phyloP scores from a whole-genome alignment of 768 basidiomycete species.

The Mycena belliarum region DNA sequence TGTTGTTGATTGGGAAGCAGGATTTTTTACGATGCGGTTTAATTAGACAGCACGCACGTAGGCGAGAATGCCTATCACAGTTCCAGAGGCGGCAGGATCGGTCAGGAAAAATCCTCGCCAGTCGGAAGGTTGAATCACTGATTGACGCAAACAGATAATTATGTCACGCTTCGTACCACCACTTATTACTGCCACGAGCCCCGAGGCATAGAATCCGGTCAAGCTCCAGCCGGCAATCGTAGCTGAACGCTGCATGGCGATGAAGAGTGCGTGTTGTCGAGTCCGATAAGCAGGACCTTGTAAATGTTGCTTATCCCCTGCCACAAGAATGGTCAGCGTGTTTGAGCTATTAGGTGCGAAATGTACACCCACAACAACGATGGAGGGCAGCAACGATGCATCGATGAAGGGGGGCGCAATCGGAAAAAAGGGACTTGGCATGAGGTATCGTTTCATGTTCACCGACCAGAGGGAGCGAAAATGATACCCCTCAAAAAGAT shows the following conservation, averaged over 20 bases:
- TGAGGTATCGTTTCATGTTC: too few species aligned
- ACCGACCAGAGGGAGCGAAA: slow-evolving; percentile 46
- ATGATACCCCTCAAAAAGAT: slow-evolving; percentile 51
- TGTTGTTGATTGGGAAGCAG: slow-evolving; percentile 43
- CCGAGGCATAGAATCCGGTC: slow-evolving; percentile 37
- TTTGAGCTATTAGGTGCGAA: too few species aligned
- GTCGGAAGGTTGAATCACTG: slow-evolving; percentile 6
- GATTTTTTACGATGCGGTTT: not conserved
- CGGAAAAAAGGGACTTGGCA: too few species aligned
- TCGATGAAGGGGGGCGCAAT: slow-evolving; percentile 52
- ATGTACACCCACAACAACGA: slow-evolving; percentile 49
- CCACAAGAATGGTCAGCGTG: not conserved
- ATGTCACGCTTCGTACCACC: slow-evolving; percentile 35
- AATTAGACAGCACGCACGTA: slow-evolving; percentile 37
- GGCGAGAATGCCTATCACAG: slow-evolving; percentile 49
- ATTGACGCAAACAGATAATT: slow-evolving; percentile 1
- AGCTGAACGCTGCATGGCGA: slow-evolving; percentile 42
- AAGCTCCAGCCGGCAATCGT: slow-evolving; percentile 44
- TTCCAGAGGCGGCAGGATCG: slow-evolving; percentile 46
- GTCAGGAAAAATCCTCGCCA: slow-evolving; percentile 45
- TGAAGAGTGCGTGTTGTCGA: slow-evolving; percentile 43
- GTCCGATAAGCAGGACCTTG: slow-evolving; percentile 48
- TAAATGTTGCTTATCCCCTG: slow-evolving; percentile 41
- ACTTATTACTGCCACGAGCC: slow-evolving; percentile 46
- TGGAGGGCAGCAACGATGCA: too few species aligned